These are phyloP conservation scores for Fragilaria radians DNA, from an alignment of 108 stramenopile species.

Conservation along the genomic window DNA sequence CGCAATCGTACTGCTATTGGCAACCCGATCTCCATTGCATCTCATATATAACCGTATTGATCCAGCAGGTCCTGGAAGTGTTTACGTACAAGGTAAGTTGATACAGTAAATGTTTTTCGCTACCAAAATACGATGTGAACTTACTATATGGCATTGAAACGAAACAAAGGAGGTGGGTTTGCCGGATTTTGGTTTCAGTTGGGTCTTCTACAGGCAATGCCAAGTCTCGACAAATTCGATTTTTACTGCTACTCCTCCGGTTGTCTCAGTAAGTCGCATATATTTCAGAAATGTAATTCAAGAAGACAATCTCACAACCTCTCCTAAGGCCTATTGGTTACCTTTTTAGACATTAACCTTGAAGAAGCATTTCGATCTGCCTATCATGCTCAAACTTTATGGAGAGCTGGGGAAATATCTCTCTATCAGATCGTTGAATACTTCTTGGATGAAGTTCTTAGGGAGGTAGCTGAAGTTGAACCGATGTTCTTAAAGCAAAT, in stretches of 20 bases:
- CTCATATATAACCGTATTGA: conserved; percentile 9
- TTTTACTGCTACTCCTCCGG: conserved; percentile 23
- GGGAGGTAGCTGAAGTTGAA: background rate
- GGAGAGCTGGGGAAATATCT: background rate
- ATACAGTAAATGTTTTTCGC: background rate
- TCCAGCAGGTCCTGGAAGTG: conserved; percentile 11
- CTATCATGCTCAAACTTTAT: background rate
- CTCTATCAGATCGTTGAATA: background rate
- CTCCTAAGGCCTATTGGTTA: background rate
- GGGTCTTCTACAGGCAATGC: conserved; percentile 16
- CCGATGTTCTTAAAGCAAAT: background rate
- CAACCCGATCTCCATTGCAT: conserved; percentile 7
- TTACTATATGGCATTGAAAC: background rate
- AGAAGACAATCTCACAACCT: too few relatives aligned
- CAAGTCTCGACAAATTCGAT: conserved; percentile 10
- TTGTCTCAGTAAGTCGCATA: conserved; percentile 2
- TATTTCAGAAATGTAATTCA: too few relatives aligned
- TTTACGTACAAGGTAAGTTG: conserved; percentile 16
- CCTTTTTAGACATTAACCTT: background rate
- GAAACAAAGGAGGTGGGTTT: conserved; percentile 14
- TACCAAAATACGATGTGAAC: background rate
- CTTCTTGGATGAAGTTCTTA: background rate
- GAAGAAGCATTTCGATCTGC: background rate
- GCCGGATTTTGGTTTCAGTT: conserved; percentile 26
- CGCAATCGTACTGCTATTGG: background rate